Conservation (phyloP, 176 grass and related monocot species). For the Triticum monococcum region DNA sequence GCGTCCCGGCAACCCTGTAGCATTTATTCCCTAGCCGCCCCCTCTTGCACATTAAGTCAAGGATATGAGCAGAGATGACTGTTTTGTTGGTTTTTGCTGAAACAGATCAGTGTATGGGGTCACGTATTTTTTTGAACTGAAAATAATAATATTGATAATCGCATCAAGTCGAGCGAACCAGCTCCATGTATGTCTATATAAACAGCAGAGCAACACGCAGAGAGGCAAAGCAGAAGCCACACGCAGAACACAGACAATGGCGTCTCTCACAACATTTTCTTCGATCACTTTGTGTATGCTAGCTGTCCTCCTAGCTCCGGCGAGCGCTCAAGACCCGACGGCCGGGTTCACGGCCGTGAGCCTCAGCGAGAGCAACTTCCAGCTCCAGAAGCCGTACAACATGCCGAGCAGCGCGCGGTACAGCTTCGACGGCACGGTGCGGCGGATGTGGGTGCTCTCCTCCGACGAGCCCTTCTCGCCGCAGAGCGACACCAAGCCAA, state of each 20-base stretch:
- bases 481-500: not conserved
- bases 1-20: too few relatives aligned
- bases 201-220: not conserved
- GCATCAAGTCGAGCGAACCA: not conserved
- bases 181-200: not conserved
- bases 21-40: not conserved
- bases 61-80: not conserved
- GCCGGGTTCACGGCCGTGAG: not conserved
- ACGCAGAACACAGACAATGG: not conserved
- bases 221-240: not conserved
- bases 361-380: not conserved
- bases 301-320: not conserved
- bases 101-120: too few relatives aligned
- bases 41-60: not conserved
- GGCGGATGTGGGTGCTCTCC: not conserved
- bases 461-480: not conserved
- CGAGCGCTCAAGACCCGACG: not conserved
- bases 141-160: not conserved
- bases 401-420: not conserved
- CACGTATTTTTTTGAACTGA: not conserved
- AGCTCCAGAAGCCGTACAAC: not conserved
- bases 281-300: not conserved
- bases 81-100: not conserved
- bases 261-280: not conserved
- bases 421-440: not conserved